Evolutionary conservation across 2,329 filamentous ascomycete species (phyloP).

Genomic region (Ophidiomyces ophidiicola): DNA sequence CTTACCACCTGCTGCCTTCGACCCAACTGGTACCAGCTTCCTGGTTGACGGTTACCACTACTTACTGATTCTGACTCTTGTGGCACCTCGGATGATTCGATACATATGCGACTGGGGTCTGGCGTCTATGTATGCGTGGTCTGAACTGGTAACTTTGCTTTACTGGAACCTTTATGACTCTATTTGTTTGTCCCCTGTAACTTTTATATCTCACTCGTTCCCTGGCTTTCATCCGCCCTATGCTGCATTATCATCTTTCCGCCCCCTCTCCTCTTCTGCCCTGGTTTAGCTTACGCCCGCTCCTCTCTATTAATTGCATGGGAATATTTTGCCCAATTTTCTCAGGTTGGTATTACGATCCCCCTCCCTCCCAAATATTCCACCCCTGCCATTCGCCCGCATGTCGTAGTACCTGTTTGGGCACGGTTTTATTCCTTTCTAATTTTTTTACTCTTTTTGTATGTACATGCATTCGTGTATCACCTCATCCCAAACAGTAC

Average conservation of each 20-base stretch:
- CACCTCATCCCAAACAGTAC: slow-evolving; percentile 2
- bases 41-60: background rate
- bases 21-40: slow-evolving; percentile 4
- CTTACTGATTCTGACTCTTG: background rate
- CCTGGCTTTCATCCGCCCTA: background rate
- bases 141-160: slow-evolving; percentile 4
- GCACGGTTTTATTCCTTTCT: slow-evolving; percentile 3
- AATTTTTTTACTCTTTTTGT: background rate
- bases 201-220: background rate
- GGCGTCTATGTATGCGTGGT: slow-evolving; percentile 10
- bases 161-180: background rate
- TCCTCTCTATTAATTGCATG: background rate
- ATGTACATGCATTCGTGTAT: background rate
- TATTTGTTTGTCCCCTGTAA: slow-evolving; percentile 4
- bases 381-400: background rate
- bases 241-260: slow-evolving; percentile 4
- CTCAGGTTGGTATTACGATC: slow-evolving; percentile 5
- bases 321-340: background rate
- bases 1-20: slow-evolving; percentile 1
- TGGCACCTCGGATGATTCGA: slow-evolving; percentile 7
- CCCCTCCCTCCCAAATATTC: slow-evolving; percentile 1
- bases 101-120: slow-evolving; percentile 7
- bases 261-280: background rate
- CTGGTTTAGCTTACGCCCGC: background rate
- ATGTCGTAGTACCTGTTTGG: background rate